A percentile compares a stretch with the other conserved stretches of the same genome.
phyloP scores from a whole-genome alignment of 2,329 filamentous ascomycete genomes.

The Paecilomyces sp. region DNA sequence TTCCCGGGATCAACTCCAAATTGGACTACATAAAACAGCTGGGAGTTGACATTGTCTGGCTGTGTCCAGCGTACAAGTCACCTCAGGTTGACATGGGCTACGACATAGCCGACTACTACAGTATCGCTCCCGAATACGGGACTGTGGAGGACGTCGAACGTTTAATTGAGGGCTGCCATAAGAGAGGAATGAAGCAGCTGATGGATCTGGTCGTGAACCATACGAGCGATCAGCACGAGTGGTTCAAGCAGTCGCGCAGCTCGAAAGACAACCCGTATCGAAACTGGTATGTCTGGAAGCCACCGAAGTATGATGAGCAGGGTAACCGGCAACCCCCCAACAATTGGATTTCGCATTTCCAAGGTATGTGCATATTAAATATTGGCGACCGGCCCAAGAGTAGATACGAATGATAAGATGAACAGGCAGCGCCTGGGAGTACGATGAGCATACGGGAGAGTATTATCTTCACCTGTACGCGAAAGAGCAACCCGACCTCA shows the following conservation, averaged over 20 bases:
- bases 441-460: constrained; percentile 63
- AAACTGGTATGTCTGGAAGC: constrained; percentile 60
- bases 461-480: constrained; percentile 74
- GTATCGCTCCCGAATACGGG: constrained; percentile 59
- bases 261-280: constrained; percentile 57
- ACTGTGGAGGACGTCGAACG: constrained; percentile 59
- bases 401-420: constrained; percentile 25
- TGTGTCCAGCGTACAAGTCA: constrained; percentile 44
- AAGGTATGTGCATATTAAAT: constrained; percentile 17
- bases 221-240: constrained; percentile 63
- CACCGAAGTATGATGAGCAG: constrained; percentile 45
- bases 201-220: constrained; percentile 75
- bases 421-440: constrained; percentile 44
- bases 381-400: neutral
- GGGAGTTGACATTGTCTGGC: constrained; percentile 57
- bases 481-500: constrained; percentile 72
- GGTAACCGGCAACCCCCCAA: constrained; percentile 64
- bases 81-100: constrained; percentile 50
- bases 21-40: constrained; percentile 58
- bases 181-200: constrained; percentile 61
- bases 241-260: constrained; percentile 61
- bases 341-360: constrained; percentile 57
- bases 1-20: constrained; percentile 57
- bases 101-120: constrained; percentile 55
- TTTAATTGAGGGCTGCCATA: constrained; percentile 53